Percentiles rank a stretch among this genome's conserved stretches.
Conservation (phyloP, 352 stramenopile genomes). For the Phytophthora multivora region DNA sequence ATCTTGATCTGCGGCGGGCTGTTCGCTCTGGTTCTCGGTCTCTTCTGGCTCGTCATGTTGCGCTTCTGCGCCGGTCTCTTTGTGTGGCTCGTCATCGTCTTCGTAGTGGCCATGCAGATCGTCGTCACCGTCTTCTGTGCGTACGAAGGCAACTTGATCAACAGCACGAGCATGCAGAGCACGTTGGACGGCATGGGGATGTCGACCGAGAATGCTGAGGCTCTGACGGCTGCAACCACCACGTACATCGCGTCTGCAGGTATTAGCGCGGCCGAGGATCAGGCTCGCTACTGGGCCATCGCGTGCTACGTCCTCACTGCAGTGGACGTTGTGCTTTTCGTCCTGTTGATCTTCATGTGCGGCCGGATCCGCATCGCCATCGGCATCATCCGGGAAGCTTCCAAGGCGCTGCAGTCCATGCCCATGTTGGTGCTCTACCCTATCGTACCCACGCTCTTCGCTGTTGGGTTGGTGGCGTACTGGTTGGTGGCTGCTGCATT, state of each 20-base stretch:
- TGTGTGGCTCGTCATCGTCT: slow-evolving; percentile 79
- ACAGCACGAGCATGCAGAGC: slow-evolving; percentile 46
- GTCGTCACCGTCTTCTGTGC: slow-evolving; percentile 79
- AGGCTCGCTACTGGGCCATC: slow-evolving; percentile 75
- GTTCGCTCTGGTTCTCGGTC: slow-evolving; percentile 68
- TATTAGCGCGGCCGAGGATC: slow-evolving; percentile 47
- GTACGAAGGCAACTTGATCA: slow-evolving; percentile 71
- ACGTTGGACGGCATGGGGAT: slow-evolving; percentile 63
- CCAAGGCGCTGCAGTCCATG: slow-evolving; percentile 79
- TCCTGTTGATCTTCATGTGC: slow-evolving; percentile 83
- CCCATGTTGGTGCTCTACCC: slow-evolving; percentile 81
- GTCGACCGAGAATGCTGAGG: slow-evolving; percentile 33
- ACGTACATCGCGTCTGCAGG: slow-evolving; percentile 62
- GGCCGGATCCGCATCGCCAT: slow-evolving; percentile 87
- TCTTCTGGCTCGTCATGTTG: slow-evolving; percentile 78
- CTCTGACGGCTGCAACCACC: slow-evolving; percentile 46
- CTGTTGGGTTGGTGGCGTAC: slow-evolving; percentile 67
- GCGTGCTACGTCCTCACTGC: slow-evolving; percentile 79
- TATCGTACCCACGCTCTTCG: slow-evolving; percentile 70
- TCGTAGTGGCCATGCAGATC: slow-evolving; percentile 68
- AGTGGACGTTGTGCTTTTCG: slow-evolving; percentile 60
- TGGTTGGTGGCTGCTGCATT: slow-evolving; percentile 82
- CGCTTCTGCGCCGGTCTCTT: slow-evolving; percentile 80
- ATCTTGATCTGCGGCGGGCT: slow-evolving; percentile 78
- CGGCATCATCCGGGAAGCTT: slow-evolving; percentile 86